These are phyloP conservation scores for Mycena venus DNA, from an alignment of 768 basidiomycete species.

Conservation along the genomic window DNA sequence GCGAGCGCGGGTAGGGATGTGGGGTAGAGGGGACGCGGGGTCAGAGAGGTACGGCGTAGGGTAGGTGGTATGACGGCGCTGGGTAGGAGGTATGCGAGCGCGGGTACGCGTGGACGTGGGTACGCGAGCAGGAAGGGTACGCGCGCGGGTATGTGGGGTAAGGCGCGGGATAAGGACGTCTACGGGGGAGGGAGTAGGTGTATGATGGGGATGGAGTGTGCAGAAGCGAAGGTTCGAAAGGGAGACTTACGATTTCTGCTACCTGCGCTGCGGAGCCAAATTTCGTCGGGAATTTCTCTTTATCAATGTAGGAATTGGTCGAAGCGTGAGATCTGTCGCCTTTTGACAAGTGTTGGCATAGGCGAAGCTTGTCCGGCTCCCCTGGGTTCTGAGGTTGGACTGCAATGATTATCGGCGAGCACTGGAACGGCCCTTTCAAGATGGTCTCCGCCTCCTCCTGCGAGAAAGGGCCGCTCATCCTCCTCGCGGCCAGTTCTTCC, in stretches of 20 bases:
- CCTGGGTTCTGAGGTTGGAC: slow-evolving; percentile 28
- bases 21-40: too few species aligned
- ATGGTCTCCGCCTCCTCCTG: slow-evolving; percentile 23
- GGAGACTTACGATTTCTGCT: slow-evolving; percentile 27
- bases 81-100: not conserved
- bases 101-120: too few species aligned
- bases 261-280: slow-evolving; percentile 24
- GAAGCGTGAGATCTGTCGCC: not conserved
- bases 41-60: too few species aligned
- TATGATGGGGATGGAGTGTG: not conserved
- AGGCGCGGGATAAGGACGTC: not conserved
- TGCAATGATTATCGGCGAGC: slow-evolving; percentile 34
- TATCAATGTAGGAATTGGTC: slow-evolving; percentile 30
- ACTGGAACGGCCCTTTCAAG: slow-evolving; percentile 29
- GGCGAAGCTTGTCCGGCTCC: slow-evolving; percentile 27
- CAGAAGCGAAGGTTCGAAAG: too few species aligned
- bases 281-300: slow-evolving; percentile 31
- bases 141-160: not conserved
- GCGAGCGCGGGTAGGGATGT: too few species aligned
- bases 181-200: not conserved
- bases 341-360: slow-evolving; percentile 37
- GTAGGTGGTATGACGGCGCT: too few species aligned
- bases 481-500: slow-evolving; percentile 22
- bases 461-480: slow-evolving; percentile 33
- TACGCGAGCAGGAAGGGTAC: not conserved